Conservation (phyloP, 768 basidiomycete genomes). For the Leccinum barrowsii region DNA sequence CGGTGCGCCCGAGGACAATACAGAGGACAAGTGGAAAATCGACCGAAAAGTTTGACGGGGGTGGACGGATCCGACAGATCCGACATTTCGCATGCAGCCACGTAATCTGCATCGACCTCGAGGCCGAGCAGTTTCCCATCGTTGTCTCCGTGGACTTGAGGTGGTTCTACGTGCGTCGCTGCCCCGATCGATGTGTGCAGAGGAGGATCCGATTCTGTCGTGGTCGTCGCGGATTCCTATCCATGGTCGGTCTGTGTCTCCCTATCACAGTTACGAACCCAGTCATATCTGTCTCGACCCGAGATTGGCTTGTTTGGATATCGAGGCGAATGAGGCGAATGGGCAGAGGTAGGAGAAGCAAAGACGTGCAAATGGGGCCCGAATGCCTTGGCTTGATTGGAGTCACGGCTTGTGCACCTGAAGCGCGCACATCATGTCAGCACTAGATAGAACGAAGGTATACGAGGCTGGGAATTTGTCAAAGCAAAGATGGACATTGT, state of each 20-base stretch:
- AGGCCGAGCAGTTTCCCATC: conserved; percentile 4
- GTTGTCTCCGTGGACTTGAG: conserved; percentile 14
- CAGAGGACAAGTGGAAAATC: conserved; percentile 6
- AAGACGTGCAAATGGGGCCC: no score
- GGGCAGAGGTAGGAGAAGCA: no score
- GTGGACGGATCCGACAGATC: conserved; percentile 14
- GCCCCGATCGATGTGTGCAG: conserved; percentile 24
- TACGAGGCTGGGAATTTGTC: no score
- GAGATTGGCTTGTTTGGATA: no score
- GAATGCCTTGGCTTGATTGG: no score
- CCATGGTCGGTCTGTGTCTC: conserved; percentile 24
- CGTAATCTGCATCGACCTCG: conserved; percentile 4
- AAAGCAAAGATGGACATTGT: no score
- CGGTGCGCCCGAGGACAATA: background rate
- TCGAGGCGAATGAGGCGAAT: no score
- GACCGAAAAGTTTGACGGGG: conserved; percentile 13
- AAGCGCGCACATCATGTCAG: no score
- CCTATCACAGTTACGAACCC: conserved; percentile 16
- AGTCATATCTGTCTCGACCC: conserved; percentile 1
- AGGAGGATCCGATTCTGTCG: conserved; percentile 26
- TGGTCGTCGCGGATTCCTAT: conserved; percentile 28
- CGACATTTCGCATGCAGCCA: background rate
- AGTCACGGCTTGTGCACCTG: no score
- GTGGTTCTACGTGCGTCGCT: conserved; percentile 1
- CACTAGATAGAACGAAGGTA: no score